Conservation (phyloP, 2,329 filamentous ascomycete species). For the Colletotrichum lentis region DNA sequence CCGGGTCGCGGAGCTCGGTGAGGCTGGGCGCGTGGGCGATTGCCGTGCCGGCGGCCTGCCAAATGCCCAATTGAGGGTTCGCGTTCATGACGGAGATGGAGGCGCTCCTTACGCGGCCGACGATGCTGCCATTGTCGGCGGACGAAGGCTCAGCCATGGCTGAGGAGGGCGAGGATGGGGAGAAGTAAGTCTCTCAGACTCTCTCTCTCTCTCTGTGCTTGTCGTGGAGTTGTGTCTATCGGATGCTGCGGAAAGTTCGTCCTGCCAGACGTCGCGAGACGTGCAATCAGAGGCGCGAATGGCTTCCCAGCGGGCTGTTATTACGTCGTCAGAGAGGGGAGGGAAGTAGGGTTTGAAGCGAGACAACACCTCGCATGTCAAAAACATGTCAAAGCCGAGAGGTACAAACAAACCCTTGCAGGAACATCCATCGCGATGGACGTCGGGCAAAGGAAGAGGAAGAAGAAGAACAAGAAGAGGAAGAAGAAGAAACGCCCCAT, state of each 20-base stretch:
- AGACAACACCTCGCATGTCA: neutral
- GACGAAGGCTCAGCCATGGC: slow-evolving; percentile 28
- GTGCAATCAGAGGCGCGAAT: neutral
- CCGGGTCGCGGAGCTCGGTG: slow-evolving; percentile 43
- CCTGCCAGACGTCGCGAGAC: neutral
- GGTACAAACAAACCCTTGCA: neutral
- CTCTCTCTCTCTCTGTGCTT: slow-evolving; percentile 31
- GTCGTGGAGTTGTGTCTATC: neutral
- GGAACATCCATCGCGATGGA: neutral
- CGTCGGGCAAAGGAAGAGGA: neutral
- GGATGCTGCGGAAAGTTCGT: slow-evolving; percentile 1
- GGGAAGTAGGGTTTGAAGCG: neutral
- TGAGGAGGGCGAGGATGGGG: no score
- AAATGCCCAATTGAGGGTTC: slow-evolving; percentile 45
- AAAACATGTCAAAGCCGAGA: neutral
- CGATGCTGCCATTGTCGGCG: slow-evolving; percentile 35
- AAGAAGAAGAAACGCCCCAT: no score
- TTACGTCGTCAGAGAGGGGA: neutral
- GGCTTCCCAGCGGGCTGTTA: neutral
- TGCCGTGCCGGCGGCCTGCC: slow-evolving; percentile 46
- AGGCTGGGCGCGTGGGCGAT: slow-evolving; percentile 45
- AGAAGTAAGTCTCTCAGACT: no score
- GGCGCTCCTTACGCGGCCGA: slow-evolving; percentile 42
- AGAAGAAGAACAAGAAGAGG: neutral
- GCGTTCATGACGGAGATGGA: slow-evolving; percentile 43